A percentile compares a stretch with the other conserved stretches of the same genome.
Conservation (phyloP, 108 stramenopile genomes). For the Mediolabrus comicus region DNA sequence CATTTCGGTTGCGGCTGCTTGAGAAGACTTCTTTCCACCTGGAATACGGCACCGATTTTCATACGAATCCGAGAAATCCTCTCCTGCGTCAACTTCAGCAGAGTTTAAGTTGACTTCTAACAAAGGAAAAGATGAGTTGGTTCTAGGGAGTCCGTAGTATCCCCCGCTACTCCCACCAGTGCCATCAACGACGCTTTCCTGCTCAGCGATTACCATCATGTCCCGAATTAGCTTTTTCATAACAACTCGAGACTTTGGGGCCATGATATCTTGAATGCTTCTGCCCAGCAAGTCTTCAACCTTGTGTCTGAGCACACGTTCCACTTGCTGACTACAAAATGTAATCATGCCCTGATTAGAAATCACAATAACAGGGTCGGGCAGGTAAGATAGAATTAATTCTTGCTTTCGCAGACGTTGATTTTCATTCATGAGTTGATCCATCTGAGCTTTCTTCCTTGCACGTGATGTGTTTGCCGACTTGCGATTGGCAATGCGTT, state of each 20-base stretch:
- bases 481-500: slow-evolving; percentile 86
- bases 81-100: slow-evolving; percentile 18
- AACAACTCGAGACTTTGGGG: slow-evolving; percentile 58
- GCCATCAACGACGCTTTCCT: not conserved
- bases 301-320: slow-evolving; percentile 66
- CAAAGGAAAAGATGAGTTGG: slow-evolving; percentile 11
- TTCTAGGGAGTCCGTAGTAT: too few species aligned
- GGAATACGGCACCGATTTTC: slow-evolving; percentile 56
- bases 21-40: slow-evolving; percentile 3
- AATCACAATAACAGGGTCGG: slow-evolving; percentile 78
- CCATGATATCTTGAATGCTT: slow-evolving; percentile 56
- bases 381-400: slow-evolving; percentile 74
- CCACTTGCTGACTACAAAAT: slow-evolving; percentile 81
- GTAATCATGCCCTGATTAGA: slow-evolving; percentile 65
- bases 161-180: not conserved
- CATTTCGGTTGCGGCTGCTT: not conserved
- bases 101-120: slow-evolving; percentile 40
- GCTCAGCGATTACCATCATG: slow-evolving; percentile 27
- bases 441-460: slow-evolving; percentile 87
- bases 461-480: slow-evolving; percentile 89
- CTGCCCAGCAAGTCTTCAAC: slow-evolving; percentile 59
- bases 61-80: slow-evolving; percentile 29
- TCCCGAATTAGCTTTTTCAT: slow-evolving; percentile 55
- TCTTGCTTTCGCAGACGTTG: slow-evolving; percentile 70
- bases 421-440: slow-evolving; percentile 84